phyloP scores from a whole-genome alignment of 208 protist species.

The Balamuthia mandrillaris region DNA sequence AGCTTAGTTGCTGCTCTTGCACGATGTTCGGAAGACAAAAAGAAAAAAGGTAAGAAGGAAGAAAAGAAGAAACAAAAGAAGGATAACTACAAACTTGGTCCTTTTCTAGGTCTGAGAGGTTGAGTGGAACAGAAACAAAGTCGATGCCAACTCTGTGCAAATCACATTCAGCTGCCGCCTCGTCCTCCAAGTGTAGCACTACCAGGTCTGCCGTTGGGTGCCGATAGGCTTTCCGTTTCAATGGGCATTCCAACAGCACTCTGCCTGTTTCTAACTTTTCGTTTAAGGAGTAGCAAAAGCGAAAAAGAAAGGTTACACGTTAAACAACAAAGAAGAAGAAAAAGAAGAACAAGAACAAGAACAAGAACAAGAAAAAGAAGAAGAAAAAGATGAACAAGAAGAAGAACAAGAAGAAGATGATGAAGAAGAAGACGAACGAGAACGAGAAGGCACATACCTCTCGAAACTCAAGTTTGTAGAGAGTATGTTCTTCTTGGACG shows the following conservation, averaged over 20 bases:
- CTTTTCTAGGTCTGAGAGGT: background rate
- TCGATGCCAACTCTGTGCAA: background rate
- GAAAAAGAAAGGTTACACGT: background rate
- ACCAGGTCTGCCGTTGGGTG: background rate
- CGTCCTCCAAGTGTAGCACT: slow-evolving; percentile 15
- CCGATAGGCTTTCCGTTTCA: background rate
- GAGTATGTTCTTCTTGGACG: slow-evolving; percentile 2
- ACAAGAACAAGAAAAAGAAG: background rate
- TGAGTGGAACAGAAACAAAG: background rate
- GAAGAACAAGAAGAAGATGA: background rate
- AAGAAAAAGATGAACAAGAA: background rate
- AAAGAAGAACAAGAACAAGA: background rate
- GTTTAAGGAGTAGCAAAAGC: too few relatives aligned
- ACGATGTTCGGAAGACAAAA: background rate
- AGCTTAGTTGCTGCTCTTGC: background rate
- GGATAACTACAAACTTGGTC: background rate
- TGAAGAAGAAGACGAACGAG: background rate
- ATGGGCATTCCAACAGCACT: background rate
- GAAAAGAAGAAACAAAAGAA: background rate
- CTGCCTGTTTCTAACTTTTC: background rate
- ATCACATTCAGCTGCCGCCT: background rate
- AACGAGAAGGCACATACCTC: background rate
- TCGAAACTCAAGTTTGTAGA: slow-evolving; percentile 23
- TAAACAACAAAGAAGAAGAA: background rate
- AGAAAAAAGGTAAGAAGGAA: too few relatives aligned